A percentile compares a stretch with the other conserved stretches of the same genome.
These are phyloP conservation scores for Nissolia schottii DNA, from an alignment of 306 rosid species.

Conservation along the genomic window DNA sequence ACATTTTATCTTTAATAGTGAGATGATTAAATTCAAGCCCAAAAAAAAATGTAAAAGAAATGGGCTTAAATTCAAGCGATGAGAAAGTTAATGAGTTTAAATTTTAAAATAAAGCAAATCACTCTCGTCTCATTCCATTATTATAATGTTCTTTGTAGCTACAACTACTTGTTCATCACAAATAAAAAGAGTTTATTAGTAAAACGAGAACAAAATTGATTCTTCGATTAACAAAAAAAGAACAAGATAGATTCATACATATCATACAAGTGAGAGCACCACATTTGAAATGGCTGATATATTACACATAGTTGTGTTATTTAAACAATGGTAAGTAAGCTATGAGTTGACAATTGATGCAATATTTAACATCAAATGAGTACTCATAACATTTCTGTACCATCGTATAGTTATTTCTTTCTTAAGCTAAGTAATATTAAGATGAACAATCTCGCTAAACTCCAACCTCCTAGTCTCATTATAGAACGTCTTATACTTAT, in stretches of 20 bases:
- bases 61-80: no score
- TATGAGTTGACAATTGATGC: no score
- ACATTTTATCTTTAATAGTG: no score
- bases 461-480: constrained; percentile 77
- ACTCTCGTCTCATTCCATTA: background rate
- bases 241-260: background rate
- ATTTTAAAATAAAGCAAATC: background rate
- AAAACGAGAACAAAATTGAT: background rate
- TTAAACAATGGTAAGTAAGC: no score
- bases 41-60: no score
- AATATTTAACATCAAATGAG: no score
- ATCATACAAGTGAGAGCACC: background rate
- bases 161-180: background rate
- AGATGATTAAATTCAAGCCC: no score
- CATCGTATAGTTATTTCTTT: background rate
- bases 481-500: constrained; percentile 62
- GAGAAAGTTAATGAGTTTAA: no score
- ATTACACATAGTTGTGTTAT: no score
- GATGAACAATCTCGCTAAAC: constrained; percentile 57
- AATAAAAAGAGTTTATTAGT: background rate
- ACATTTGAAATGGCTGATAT: no score
- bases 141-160: background rate
- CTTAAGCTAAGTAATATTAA: constrained; percentile 44
- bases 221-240: no score
- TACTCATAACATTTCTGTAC: no score